Base-by-base conservation (phyloP, 345 rosid species). In the Moricandia arvensis region DNA sequence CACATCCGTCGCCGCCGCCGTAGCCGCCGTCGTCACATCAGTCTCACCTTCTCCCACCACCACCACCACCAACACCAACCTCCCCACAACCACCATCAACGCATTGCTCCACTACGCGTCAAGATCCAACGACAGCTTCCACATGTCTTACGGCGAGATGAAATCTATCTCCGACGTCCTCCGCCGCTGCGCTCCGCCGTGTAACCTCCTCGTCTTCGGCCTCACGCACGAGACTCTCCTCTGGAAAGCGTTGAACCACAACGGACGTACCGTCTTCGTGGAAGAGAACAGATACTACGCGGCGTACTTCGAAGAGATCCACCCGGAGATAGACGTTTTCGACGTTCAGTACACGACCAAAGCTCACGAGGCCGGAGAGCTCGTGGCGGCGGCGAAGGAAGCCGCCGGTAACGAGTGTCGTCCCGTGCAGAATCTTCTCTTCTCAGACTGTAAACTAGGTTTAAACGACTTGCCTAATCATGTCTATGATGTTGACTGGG, bases 261-360 rank as follows among this genome's bases (percentile, higher is more conserved):
- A 92, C 16, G 99, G 99, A 3, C 88, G 93, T 1, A 92, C 99
- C 0, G 89, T 95, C 10, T 92, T 85, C 82, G 80, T 95, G 55
- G 99, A 95, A 1, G 99, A 95, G 73, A 95, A 95, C 31, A 79
- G 97, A 5, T 95, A 95, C 71, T 95, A 95, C 69, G 99, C 99
- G 0, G 93, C 99, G 13, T 95, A 95, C 34, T 88, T 66, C 72
- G 99, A 95, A 74, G 93, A 92, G 65, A 33, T 88, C 35, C 97
- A 95, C 59, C 99, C 99, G 0, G 99, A 95, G 54, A 75, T 95
- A 11, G 99, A 95, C 0, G 97, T 87, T 0, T 95, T 87, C 66
- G 99, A 95, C 11, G 97, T 95, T 9, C 97, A 92, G 51, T 95
- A 95, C 88, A 92, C 99, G 4, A 95, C 97, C 0, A 92, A 87